These are phyloP conservation scores for grape (Vitis vinifera) DNA, from an alignment of 164 flowering plant genomes.

Conservation along the genomic window ASM3070453v1 NC_081811.1:6869501-6870000, in stretches of 20 bases:
- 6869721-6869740: background rate
- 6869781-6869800: no score
- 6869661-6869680: no score
- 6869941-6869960: constrained; percentile 14
- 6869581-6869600: no score
- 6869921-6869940: constrained; percentile 40
- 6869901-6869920: constrained; percentile 43
- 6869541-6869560: no score
- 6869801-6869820: background rate
- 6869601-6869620: no score
- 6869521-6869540: no score
- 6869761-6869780: background rate
- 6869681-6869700: no score
- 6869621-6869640: no score
- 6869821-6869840: constrained; percentile 18
- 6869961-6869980: constrained; percentile 5
- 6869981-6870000: constrained; percentile 17
- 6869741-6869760: constrained; percentile 1
- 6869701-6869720: background rate
- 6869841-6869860: constrained; percentile 25
- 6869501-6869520: no score
- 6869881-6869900: constrained; percentile 26
- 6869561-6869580: no score
- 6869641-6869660: no score
- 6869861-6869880: constrained; percentile 27